Percentiles rank a stretch among this genome's conserved stretches.
These are phyloP conservation scores for Exophiala dermatitidis DNA, from an alignment of 2,329 filamentous ascomycete genomes.

Conservation along the genomic window DNA sequence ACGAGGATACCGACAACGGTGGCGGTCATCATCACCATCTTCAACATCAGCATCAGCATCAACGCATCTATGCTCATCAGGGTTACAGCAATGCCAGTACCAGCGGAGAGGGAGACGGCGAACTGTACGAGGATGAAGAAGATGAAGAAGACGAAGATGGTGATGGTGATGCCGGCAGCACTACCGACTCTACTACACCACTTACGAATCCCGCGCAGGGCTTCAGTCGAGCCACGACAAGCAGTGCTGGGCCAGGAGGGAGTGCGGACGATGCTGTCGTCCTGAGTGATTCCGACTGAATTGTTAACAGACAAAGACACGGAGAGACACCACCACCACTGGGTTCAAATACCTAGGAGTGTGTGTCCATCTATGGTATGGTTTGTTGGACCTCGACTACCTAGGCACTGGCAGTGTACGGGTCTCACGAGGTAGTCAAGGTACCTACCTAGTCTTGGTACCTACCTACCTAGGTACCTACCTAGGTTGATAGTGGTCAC, in stretches of 20 bases:
- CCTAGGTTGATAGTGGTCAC: too few species aligned
- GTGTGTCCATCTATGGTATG: too few species aligned
- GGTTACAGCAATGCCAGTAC: too few species aligned
- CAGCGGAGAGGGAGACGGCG: neutral
- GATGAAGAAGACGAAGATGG: neutral
- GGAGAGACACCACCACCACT: too few species aligned
- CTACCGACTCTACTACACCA: conserved; percentile 1
- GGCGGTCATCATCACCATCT: neutral
- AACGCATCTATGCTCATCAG: too few species aligned
- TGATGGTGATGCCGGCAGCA: neutral
- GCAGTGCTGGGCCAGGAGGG: conserved; percentile 19
- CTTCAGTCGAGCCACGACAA: conserved; percentile 11
- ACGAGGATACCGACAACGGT: neutral
- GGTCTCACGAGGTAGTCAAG: too few species aligned
- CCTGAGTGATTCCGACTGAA: conserved; percentile 26
- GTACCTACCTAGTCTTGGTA: too few species aligned
- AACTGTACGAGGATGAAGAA: conserved; percentile 7
- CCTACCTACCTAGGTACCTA: too few species aligned
- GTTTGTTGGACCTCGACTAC: too few species aligned
- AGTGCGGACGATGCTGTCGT: conserved; percentile 26
- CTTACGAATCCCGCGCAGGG: conserved; percentile 12
- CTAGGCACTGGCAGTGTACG: too few species aligned
- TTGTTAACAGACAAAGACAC: neutral
- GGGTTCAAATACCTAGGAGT: too few species aligned
- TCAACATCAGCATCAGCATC: too few species aligned